Percentiles rank a stretch among this genome's conserved stretches.
Conservation (phyloP, 345 rosid species). For the Lepidium africanum region DNA sequence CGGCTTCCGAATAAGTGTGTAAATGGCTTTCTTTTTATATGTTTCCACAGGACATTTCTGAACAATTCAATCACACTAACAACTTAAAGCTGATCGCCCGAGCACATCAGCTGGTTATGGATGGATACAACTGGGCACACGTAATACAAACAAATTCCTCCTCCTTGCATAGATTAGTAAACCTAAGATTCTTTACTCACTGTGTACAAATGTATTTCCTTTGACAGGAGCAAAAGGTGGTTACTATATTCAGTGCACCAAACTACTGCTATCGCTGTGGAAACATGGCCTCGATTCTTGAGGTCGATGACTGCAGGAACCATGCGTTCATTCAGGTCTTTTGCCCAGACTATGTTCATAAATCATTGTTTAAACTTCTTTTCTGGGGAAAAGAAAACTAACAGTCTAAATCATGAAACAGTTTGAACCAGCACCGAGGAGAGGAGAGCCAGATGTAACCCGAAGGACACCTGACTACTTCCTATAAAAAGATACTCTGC, state of each 20-base stretch:
- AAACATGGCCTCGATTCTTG: constrained; percentile 98
- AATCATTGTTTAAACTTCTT: not conserved
- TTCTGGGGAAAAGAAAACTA: not conserved
- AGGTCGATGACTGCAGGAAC: constrained; percentile 87
- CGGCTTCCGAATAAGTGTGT: not conserved
- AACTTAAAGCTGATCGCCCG: constrained; percentile 86
- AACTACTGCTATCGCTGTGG: constrained; percentile 99
- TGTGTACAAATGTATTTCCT: not conserved
- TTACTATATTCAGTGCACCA: constrained; percentile 94
- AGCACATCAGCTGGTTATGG: constrained; percentile 99
- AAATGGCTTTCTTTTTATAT: not conserved
- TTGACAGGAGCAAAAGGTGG: constrained; percentile 97
- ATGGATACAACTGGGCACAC: constrained; percentile 98
- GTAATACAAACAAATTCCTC: constrained; percentile 33
- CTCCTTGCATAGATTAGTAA: not conserved
- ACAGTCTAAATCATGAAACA: constrained; percentile 26
- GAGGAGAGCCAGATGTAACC: constrained; percentile 98
- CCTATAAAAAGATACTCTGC: constrained; percentile 39
- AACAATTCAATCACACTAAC: constrained; percentile 92
- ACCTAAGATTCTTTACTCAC: not conserved
- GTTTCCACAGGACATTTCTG: constrained; percentile 72
- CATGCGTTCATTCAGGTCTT: constrained; percentile 94
- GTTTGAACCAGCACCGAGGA: constrained; percentile 99
- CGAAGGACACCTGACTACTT: constrained; percentile 96
- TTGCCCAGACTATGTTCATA: not conserved